A percentile compares a stretch with the other conserved stretches of the same genome.
Conservation (phyloP, 2,329 filamentous ascomycete genomes). For the Cucurbitaria berberidis region DNA sequence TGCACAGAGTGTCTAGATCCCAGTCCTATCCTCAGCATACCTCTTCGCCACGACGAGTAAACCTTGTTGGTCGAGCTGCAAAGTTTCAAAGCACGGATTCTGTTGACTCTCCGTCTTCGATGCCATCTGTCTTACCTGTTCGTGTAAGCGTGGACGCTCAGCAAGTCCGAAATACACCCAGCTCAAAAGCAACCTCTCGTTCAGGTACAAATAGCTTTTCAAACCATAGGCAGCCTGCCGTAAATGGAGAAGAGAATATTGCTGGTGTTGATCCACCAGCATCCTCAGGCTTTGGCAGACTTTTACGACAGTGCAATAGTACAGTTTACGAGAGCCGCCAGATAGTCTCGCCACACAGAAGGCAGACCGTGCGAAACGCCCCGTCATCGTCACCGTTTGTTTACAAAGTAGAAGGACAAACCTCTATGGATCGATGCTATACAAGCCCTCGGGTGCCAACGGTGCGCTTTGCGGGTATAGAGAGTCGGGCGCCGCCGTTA, state of each 20-base stretch:
- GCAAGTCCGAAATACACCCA: neutral
- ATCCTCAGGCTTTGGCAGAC: conserved; percentile 32
- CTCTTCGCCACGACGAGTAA: conserved; percentile 24
- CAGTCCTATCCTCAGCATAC: conserved; percentile 31
- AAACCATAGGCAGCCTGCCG: neutral
- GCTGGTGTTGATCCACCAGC: conserved; percentile 8
- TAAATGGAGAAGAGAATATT: neutral
- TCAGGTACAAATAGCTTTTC: neutral
- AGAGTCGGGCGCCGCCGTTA: conserved; percentile 6
- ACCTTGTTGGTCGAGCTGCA: conserved; percentile 18
- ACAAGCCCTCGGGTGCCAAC: conserved; percentile 12
- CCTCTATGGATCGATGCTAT: neutral
- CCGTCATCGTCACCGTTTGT: neutral
- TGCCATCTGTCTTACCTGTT: conserved; percentile 17
- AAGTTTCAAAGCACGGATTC: conserved; percentile 10
- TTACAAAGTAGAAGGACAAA: neutral
- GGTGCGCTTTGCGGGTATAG: conserved; percentile 20
- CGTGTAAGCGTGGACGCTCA: neutral
- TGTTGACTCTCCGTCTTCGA: conserved; percentile 22
- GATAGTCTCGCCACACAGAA: conserved; percentile 3
- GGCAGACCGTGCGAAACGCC: neutral
- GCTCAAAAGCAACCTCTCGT: conserved; percentile 1
- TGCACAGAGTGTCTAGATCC: conserved; percentile 24
- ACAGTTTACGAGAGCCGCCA: conserved; percentile 17
- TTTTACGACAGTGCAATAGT: conserved; percentile 36